These are phyloP conservation scores for Pythium rishiriense DNA, from an alignment of 352 stramenopile species.

Conservation along the genomic window DNA sequence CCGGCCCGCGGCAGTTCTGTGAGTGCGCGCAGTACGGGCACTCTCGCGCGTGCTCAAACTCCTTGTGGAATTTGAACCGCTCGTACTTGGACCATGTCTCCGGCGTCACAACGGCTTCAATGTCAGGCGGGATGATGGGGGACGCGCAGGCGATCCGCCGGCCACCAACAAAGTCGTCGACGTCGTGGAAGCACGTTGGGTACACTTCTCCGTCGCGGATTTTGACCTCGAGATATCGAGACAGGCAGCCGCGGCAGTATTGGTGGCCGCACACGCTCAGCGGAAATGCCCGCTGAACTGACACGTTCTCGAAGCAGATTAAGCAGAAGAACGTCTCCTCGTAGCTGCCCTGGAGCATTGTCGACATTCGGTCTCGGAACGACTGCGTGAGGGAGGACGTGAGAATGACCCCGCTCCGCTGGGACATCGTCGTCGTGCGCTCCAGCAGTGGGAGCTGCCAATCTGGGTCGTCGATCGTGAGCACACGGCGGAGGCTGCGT, in stretches of 20 bases:
- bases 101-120: constrained; percentile 45
- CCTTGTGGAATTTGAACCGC: constrained; percentile 89
- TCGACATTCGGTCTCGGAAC: constrained; percentile 15
- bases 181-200: constrained; percentile 65
- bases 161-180: constrained; percentile 2
- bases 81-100: constrained; percentile 74
- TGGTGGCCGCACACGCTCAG: constrained; percentile 56
- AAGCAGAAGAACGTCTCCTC: constrained; percentile 76
- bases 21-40: constrained; percentile 63
- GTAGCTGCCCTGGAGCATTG: constrained; percentile 7
- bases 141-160: constrained; percentile 31
- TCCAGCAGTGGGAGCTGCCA: constrained; percentile 15
- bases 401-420: neutral
- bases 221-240: constrained; percentile 59
- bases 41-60: constrained; percentile 58
- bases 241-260: constrained; percentile 63
- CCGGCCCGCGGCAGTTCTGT: constrained; percentile 40
- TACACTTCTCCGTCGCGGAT: constrained; percentile 72
- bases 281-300: constrained; percentile 35
- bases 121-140: constrained; percentile 45
- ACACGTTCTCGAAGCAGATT: constrained; percentile 73
- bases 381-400: constrained; percentile 8
- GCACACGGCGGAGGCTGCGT: constrained; percentile 10
- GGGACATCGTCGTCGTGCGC: neutral
- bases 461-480: constrained; percentile 14